Percentiles rank a stretch among this genome's conserved stretches.
Evolutionary conservation across 768 basidiomycete genomes (phyloP).

Genomic region (Psilocybe tampanensis): DNA sequence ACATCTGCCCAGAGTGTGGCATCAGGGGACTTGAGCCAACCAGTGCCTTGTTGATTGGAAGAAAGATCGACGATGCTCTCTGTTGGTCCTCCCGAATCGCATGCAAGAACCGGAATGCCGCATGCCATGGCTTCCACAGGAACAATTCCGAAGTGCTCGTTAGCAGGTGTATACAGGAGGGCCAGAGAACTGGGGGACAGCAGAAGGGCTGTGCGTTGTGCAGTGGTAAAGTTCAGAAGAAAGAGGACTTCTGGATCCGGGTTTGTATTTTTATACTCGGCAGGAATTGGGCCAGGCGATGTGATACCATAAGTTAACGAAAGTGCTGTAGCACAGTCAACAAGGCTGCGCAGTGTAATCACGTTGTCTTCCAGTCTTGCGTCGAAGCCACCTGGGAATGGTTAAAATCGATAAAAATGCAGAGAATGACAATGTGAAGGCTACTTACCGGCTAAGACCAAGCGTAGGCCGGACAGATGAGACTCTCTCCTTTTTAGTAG

Average conservation of each 20-base stretch:
- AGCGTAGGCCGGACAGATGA: conserved; percentile 47
- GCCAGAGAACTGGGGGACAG: conserved; percentile 64
- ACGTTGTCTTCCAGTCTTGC: conserved; percentile 85
- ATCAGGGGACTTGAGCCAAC: conserved; percentile 72
- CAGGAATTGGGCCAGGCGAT: conserved; percentile 45
- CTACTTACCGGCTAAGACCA: conserved; percentile 75
- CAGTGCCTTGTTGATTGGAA: conserved; percentile 56
- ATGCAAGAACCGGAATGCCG: conserved; percentile 88
- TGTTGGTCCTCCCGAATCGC: conserved; percentile 85
- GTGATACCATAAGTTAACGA: conserved; percentile 62
- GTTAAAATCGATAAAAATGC: background rate
- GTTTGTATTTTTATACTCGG: conserved; percentile 33
- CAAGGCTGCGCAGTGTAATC: conserved; percentile 62
- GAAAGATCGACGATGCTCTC: conserved; percentile 65
- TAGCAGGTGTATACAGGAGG: conserved; percentile 89
- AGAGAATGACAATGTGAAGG: background rate
- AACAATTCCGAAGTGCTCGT: conserved; percentile 97
- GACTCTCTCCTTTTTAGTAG: conserved; percentile 37
- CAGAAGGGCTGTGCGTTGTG: conserved; percentile 84
- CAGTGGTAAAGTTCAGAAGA: conserved; percentile 88
- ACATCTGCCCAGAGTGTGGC: conserved; percentile 71
- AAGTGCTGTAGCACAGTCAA: conserved; percentile 55
- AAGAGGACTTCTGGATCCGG: conserved; percentile 71
- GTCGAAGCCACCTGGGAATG: conserved; percentile 80
- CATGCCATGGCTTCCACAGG: conserved; percentile 95